phyloP scores from a whole-genome alignment of 768 basidiomycete genomes.

The Ramaria rubella region DNA sequence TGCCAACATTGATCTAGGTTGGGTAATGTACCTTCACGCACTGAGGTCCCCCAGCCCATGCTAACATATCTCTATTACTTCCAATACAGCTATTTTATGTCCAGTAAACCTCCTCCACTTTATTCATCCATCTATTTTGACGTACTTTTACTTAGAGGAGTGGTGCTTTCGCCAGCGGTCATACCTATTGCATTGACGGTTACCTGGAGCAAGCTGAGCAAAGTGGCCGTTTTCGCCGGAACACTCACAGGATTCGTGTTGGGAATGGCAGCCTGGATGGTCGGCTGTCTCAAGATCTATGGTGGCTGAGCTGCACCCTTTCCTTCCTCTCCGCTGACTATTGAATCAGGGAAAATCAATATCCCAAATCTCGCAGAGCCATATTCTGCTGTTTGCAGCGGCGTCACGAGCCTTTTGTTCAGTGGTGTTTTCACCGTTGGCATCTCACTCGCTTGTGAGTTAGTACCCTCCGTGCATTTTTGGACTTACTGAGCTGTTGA shows the following conservation, averaged over 20 bases:
- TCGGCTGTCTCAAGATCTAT: conserved; percentile 44
- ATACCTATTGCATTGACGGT: conserved; percentile 43
- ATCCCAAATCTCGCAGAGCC: conserved; percentile 32
- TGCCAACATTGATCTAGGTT: conserved; percentile 40
- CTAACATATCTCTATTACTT: neutral
- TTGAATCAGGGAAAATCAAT: conserved; percentile 28
- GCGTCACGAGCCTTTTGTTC: conserved; percentile 32
- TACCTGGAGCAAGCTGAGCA: conserved; percentile 40
- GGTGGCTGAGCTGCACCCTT: conserved; percentile 20
- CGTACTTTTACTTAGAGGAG: conserved; percentile 29
- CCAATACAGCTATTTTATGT: conserved; percentile 36
- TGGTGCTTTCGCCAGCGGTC: conserved; percentile 43
- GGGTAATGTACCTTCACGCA: conserved; percentile 26
- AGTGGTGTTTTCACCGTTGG: conserved; percentile 32
- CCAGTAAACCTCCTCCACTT: conserved; percentile 28
- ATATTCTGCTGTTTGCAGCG: conserved; percentile 35
- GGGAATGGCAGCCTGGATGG: conserved; percentile 38
- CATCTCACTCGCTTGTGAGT: conserved; percentile 31
- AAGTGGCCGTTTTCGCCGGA: conserved; percentile 34
- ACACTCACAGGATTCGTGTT: conserved; percentile 31
- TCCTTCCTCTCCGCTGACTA: neutral
- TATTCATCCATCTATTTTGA: neutral
- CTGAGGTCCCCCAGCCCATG: neutral
- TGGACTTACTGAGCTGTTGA: neutral
- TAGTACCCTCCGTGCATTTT: neutral